Conservation (phyloP, 495 filamentous ascomycete species). For the Annulohypoxylon nitens region DNA sequence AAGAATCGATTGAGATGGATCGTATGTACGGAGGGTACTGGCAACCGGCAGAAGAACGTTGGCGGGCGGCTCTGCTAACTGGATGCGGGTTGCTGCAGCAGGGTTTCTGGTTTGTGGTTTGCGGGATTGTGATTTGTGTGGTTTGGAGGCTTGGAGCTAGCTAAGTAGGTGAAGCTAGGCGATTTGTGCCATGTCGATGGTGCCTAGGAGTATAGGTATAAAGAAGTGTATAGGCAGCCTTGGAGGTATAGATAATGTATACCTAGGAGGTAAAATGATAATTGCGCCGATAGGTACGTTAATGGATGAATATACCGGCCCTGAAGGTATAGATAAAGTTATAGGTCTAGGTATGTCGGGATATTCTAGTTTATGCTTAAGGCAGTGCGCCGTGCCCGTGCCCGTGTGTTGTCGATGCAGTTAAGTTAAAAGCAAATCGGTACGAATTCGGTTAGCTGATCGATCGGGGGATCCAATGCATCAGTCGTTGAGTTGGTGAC, state of each 20-base stretch:
- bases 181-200: conserved; percentile 44
- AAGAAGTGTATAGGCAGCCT: not conserved
- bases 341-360: conserved; percentile 2
- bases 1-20: conserved; percentile 26
- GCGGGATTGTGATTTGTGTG: conserved; percentile 17
- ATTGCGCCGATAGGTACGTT: conserved; percentile 19
- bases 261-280: not conserved
- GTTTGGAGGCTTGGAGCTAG: conserved; percentile 32
- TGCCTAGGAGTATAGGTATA: conserved; percentile 2
- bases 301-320: not conserved
- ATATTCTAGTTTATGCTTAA: conserved; percentile 1
- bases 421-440: conserved; percentile 14
- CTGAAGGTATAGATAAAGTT: not conserved
- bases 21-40: conserved; percentile 20
- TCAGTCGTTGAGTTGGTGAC: not conserved
- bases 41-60: conserved; percentile 39
- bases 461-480: conserved; percentile 24
- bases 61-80: conserved; percentile 54
- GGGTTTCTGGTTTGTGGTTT: conserved; percentile 8
- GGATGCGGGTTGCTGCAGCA: conserved; percentile 52
- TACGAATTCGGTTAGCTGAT: conserved; percentile 14
- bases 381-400: not conserved
- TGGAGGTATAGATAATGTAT: not conserved
- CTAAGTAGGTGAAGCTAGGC: conserved; percentile 46
- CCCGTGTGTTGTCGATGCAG: conserved; percentile 17